Conservation (phyloP, 1,284 basidiomycete species). For the Ustilago esculenta region DNA sequence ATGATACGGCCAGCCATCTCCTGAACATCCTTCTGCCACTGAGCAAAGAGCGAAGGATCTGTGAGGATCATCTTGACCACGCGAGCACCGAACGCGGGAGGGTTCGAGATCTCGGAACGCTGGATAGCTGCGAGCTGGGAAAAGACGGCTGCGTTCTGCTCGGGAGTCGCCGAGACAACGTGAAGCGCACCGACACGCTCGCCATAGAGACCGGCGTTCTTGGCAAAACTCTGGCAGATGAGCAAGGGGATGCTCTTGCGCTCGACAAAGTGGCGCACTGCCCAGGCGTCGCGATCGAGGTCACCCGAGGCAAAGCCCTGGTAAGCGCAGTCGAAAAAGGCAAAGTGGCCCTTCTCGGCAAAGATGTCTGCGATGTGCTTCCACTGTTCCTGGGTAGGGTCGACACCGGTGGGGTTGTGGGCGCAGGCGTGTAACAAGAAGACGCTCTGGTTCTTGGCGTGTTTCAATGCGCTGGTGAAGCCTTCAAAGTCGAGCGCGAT, state of each 20-base stretch:
- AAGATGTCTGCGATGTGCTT: conserved; percentile 80
- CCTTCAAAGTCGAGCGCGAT: conserved; percentile 86
- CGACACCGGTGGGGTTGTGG: conserved; percentile 92
- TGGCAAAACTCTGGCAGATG: conserved; percentile 94
- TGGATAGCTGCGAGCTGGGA: conserved; percentile 83
- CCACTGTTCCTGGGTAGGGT: conserved; percentile 92
- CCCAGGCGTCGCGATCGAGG: conserved; percentile 88
- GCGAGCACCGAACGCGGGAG: conserved; percentile 87
- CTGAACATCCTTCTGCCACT: conserved; percentile 89
- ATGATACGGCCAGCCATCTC: conserved; percentile 94
- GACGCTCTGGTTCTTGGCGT: conserved; percentile 78
- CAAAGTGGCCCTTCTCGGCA: conserved; percentile 80
- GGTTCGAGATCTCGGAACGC: conserved; percentile 91
- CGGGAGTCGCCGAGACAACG: conserved; percentile 50
- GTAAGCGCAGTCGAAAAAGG: conserved; percentile 95
- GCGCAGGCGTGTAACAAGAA: conserved; percentile 93
- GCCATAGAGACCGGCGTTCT: conserved; percentile 93
- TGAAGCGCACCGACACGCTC: conserved; percentile 77
- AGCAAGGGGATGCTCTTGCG: conserved; percentile 77
- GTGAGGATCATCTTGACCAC: conserved; percentile 74
- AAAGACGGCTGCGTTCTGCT: conserved; percentile 54
- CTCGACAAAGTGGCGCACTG: conserved; percentile 87
- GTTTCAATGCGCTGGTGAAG: conserved; percentile 72
- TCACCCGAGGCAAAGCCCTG: conserved; percentile 90
- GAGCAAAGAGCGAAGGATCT: conserved; percentile 76